Evolutionary conservation across 805 yeast genomes (phyloP), one percentile per base, ranked within the genome.

Genomic region (Candida coquimbonensis): DNA sequence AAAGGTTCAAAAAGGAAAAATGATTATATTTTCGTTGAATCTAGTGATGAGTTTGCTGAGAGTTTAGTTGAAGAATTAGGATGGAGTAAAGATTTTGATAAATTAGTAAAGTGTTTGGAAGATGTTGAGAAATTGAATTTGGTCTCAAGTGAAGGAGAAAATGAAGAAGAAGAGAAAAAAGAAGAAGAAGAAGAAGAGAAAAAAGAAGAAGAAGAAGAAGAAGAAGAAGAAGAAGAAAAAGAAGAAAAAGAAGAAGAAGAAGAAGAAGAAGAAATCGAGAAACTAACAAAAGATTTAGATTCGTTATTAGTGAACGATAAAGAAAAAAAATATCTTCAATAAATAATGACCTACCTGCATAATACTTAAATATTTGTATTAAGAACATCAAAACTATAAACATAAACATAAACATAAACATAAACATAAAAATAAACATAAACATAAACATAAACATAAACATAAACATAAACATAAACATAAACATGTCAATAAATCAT

Each of bases 1-100:
- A 56, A 60, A 39, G 54, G 67, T 14, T 67, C 73, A 17, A 70
- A 75, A 6, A 71, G 96, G 50, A 62, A 74, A 32, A 52, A 72
- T 1, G 98, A 91, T 60, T 59, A 84, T 9, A 52, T 87, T 2
- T 60, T 76, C 5, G 61, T 83, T 24, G 80, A 80, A 3, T 75
- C 76, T 36, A 80, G 95, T 48, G 96, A 89, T 53, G 66, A 57
- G n/a, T 73, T 81, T 40, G 87, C 83, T 0, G 71, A 69, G 32
- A 59, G 62, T 29, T 56, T 89, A 24, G 80, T 78, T 9, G 63
- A 68, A 16, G 55, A 68, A 32, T 60, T 83, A 44, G 91, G 87
- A 0, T 87, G 96, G 96, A 58, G 59, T 0, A 60, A 70, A 7
- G 84, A 80, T 11, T 64, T 83, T 36, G 68, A 72, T 1, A 49